Base-by-base conservation (phyloP, 2,329 filamentous ascomycete species). In the Byssoonygena ceratinophila region DNA sequence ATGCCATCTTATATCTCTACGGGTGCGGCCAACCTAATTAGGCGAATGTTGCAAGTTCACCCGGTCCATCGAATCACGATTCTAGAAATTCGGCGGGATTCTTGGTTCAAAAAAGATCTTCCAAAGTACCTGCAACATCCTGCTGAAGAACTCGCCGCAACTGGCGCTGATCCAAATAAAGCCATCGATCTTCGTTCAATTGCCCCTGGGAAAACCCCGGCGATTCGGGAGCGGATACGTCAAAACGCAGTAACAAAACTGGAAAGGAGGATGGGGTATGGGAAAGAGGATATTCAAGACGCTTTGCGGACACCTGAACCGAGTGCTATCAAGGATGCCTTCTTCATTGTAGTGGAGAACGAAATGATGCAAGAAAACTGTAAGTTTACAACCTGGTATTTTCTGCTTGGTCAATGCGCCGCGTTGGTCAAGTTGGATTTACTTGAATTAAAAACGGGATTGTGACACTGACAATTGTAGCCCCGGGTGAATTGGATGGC, bases 241-340 rank as follows among this genome's bases (percentile, higher is more conserved):
- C 83, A 92, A 55, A 84, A 88, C 59, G 91, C 97, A 2, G 91
- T 94, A 4, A 85, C 90, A 55, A 97, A 97, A 74, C 84, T 98
- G 50, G 92, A 91, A 63, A 92, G 91, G 72, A 96, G 89, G 0
- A 97, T 98, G 90, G 92, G 92, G 55, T 98, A 98, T 66, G 89
- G 85, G 32, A 91, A 87, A 66, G 85, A 85, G 56, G 92, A 98
- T 73, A 91, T 98, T 50, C 86, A 96, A 65, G 92, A 97, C 68
- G 91, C 92, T 20, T 74, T 98, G 57, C 84, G 85, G 63, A 89
- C 88, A 53, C 83, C 92, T 50, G 92, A 98, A 67, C 92, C 92
- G 11, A 97, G 90, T 54, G 90, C 92, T 9, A 96, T 98, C 75
- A 98, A 98, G 72, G 92, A 98, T 70, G 92, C 92, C 1, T 98